A percentile compares a stretch with the other conserved stretches of the same genome.
Conservation (phyloP, 2,329 filamentous ascomycete species). For the Phoma herbarum region DNA sequence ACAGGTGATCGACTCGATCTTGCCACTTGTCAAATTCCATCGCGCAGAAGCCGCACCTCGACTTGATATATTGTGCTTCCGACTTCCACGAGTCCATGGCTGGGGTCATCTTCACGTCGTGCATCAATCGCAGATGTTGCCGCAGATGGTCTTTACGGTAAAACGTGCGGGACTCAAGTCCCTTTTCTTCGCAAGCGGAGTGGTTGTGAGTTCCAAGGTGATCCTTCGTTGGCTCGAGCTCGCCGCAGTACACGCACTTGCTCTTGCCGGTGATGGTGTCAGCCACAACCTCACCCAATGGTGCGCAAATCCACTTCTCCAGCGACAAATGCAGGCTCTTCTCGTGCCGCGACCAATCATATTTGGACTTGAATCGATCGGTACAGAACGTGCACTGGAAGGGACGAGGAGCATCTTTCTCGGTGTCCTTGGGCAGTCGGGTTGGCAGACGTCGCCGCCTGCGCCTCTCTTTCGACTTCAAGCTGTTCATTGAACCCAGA, state of each 20-base stretch:
- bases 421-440: slow-evolving; percentile 42
- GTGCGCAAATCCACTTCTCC: slow-evolving; percentile 64
- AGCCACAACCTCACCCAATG: slow-evolving; percentile 64
- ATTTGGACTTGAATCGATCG: slow-evolving; percentile 52
- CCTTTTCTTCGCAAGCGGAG: slow-evolving; percentile 72
- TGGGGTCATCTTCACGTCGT: slow-evolving; percentile 67
- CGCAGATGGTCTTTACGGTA: slow-evolving; percentile 70
- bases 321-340: slow-evolving; percentile 51
- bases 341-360: slow-evolving; percentile 54
- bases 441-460: slow-evolving; percentile 61
- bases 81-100: slow-evolving; percentile 72
- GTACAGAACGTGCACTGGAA: slow-evolving; percentile 54
- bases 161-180: slow-evolving; percentile 68
- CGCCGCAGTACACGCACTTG: slow-evolving; percentile 68
- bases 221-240: slow-evolving; percentile 61
- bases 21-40: slow-evolving; percentile 60
- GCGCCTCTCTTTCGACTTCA: slow-evolving; percentile 64
- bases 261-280: slow-evolving; percentile 65
- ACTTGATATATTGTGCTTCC: slow-evolving; percentile 62
- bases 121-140: slow-evolving; percentile 68
- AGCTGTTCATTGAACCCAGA: slow-evolving; percentile 64
- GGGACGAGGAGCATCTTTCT: slow-evolving; percentile 33
- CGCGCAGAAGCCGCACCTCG: slow-evolving; percentile 64
- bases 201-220: slow-evolving; percentile 70
- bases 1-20: slow-evolving; percentile 62